phyloP scores from a whole-genome alignment of 148 eudicot genomes.

The Rhododendron mucronatum region DNA sequence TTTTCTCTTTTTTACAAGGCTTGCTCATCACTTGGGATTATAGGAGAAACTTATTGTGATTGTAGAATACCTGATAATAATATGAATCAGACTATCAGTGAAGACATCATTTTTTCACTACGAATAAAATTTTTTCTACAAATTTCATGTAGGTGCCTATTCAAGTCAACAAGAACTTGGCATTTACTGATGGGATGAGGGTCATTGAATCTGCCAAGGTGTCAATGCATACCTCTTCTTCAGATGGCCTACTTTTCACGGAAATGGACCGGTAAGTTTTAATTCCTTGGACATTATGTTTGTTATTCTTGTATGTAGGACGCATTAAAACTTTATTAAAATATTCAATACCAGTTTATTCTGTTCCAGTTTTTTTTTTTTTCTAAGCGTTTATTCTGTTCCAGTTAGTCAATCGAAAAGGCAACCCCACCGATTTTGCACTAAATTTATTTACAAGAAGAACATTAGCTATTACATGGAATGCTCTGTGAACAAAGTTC shows the following conservation, averaged over 20 bases:
- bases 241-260: conserved; percentile 55
- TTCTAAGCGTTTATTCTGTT: too few species aligned
- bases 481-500: not conserved
- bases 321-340: not conserved
- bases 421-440: not conserved
- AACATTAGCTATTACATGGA: not conserved
- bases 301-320: not conserved
- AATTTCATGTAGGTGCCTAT: conserved; percentile 64
- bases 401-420: not conserved
- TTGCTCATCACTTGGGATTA: not conserved
- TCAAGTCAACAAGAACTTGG: conserved; percentile 87
- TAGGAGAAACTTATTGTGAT: not conserved
- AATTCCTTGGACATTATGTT: not conserved
- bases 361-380: not conserved
- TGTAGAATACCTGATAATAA: not conserved
- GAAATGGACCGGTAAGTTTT: conserved; percentile 67
- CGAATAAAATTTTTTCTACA: not conserved
- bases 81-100: not conserved
- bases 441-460: not conserved
- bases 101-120: not conserved
- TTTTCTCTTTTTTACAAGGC: not conserved
- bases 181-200: conserved; percentile 86
- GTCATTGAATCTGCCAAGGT: conserved; percentile 60
- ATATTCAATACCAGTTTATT: not conserved
- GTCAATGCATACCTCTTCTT: conserved; percentile 27